These are phyloP conservation scores for Aspergillus eucalypticola DNA, from an alignment of 2,329 filamentous ascomycete species.

Conservation along the genomic window DNA sequence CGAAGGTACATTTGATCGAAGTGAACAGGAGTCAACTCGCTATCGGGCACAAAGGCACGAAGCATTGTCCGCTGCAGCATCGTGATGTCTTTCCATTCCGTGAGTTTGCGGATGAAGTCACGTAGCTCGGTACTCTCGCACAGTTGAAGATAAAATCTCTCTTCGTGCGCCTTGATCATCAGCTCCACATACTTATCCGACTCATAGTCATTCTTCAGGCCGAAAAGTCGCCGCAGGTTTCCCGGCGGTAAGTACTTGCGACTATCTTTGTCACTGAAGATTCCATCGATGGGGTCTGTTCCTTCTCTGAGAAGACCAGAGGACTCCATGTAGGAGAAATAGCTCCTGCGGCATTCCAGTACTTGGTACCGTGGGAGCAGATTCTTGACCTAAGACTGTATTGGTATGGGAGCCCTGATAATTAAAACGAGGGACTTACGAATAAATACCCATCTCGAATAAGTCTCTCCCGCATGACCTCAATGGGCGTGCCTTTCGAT, in stretches of 20 bases:
- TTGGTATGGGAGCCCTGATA: not conserved
- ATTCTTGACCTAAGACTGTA: not conserved
- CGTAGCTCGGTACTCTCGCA: not conserved
- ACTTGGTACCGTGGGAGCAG: not conserved
- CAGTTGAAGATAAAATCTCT: not conserved
- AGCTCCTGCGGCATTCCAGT: constrained; percentile 37
- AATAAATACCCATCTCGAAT: not conserved
- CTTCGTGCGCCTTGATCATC: not conserved
- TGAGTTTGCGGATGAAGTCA: constrained; percentile 18
- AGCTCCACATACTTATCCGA: constrained; percentile 11
- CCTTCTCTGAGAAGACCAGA: constrained; percentile 42
- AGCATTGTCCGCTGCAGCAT: constrained; percentile 32
- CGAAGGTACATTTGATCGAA: constrained; percentile 44
- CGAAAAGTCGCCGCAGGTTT: constrained; percentile 34
- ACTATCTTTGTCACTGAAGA: constrained; percentile 39
- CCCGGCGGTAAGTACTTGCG: constrained; percentile 36
- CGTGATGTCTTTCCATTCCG: constrained; percentile 33
- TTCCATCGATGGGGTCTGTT: constrained; percentile 39
- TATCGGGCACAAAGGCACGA: constrained; percentile 35
- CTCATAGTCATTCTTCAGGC: constrained; percentile 38
- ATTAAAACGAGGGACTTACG: not conserved
- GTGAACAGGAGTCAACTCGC: constrained; percentile 35
- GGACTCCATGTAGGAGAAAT: constrained; percentile 41
- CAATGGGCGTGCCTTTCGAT: not conserved
- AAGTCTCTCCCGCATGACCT: not conserved